These are phyloP conservation scores for Oldenlandia corymbosa DNA, from an alignment of 257 asterid genomes.

Conservation along the genomic window DNA sequence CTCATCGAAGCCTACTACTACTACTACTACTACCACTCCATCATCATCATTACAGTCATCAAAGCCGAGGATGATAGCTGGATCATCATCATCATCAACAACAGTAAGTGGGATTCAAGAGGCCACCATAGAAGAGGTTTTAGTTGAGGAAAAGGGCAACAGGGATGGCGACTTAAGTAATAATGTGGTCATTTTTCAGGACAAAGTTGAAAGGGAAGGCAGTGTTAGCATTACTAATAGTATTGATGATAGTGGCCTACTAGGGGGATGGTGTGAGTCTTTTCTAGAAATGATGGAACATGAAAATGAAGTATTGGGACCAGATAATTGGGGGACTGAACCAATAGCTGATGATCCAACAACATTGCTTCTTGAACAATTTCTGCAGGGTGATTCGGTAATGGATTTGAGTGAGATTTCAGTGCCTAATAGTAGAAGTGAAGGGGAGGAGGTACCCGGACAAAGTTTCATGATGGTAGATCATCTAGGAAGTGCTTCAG, in stretches of 20 bases:
- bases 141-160: background rate
- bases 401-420: slow-evolving; percentile 13
- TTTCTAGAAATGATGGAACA: slow-evolving; percentile 12
- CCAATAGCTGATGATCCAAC: slow-evolving; percentile 21
- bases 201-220: background rate
- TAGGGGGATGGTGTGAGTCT: background rate
- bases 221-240: too few relatives aligned
- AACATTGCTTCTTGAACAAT: slow-evolving; percentile 19
- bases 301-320: slow-evolving; percentile 18
- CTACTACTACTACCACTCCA: background rate
- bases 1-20: too few relatives aligned
- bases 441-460: slow-evolving; percentile 6
- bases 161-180: background rate
- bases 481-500: slow-evolving; percentile 1
- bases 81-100: too few relatives aligned
- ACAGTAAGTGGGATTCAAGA: background rate
- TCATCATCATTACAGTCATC: background rate
- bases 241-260: slow-evolving; percentile 1
- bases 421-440: too few relatives aligned
- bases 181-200: slow-evolving; percentile 2
- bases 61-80: background rate
- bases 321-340: slow-evolving; percentile 4
- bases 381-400: slow-evolving; percentile 14
- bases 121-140: slow-evolving; percentile 1
- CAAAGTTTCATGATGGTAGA: background rate